phyloP scores from a whole-genome alignment of 176 grass and related monocot genomes.

The barley (Hordeum vulgare) region MorexV3_pseudomolecules_assembly NC_058520.1:96181330-96181829 shows the following conservation, averaged over 20 bases:
- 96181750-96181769: slow-evolving; percentile 81
- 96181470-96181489: not conserved
- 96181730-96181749: slow-evolving; percentile 45
- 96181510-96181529: slow-evolving; percentile 56
- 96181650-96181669: slow-evolving; percentile 59
- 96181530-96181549: slow-evolving; percentile 29
- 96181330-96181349: no score
- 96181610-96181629: slow-evolving; percentile 70
- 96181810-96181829: slow-evolving; percentile 74
- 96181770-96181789: slow-evolving; percentile 83
- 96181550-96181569: slow-evolving; percentile 22
- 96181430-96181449: not conserved
- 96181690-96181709: slow-evolving; percentile 62
- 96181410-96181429: not conserved
- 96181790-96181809: slow-evolving; percentile 58
- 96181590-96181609: slow-evolving; percentile 47
- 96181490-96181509: slow-evolving; percentile 31
- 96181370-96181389: not conserved
- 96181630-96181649: slow-evolving; percentile 61
- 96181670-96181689: slow-evolving; percentile 62
- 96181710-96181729: slow-evolving; percentile 34
- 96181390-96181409: not conserved
- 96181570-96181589: slow-evolving; percentile 35
- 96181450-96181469: slow-evolving; percentile 15
- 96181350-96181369: no score